Base-by-base conservation (phyloP, 768 basidiomycete species). In the Asterophora parasitica region DNA sequence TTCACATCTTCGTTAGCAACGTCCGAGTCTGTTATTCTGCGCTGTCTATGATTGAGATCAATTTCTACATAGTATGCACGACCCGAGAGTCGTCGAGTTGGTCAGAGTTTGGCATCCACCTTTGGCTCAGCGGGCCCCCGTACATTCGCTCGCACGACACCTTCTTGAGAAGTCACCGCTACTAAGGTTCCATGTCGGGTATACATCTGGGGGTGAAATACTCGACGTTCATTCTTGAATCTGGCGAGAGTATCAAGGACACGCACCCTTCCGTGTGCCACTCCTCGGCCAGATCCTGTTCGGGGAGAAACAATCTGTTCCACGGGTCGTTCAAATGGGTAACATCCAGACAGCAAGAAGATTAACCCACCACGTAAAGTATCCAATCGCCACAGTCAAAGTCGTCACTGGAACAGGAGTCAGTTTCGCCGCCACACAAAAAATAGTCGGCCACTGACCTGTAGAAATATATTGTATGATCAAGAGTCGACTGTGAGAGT, bases 341-440 rank as follows among this genome's bases (percentile, higher is more conserved):
- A 23, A 31, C 11, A 33, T 5, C 10, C 23, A 23, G 6, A 23
- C 4, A n/a, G 35, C n/a, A 30, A 23, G 10, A 28, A 33, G 5
- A 28, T 27, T 15, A 19, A 65, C 82, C 50, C 55, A 88, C 88
- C 44, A 83, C 82, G 56, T 89, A 86, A 45, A 92, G 74, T 27
- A 92, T 54, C 80, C 89, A 92, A 49, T 91, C 84, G 20, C 82
- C 83, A 58, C 85, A 88, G 59, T 88, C 73, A 56, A 92, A 88
- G 39, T 75, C 65, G 56, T 91, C 75, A 54, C 88, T 90, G 54
- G 27, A 51, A 44, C 37, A 60, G 23, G 13, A 35, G 4, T 27
- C 9, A 48, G 49, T 9, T 32, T 33, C 23, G 23, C 20, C 12
- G 15, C 4, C n/a, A 12, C 7, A 37, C 7, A 8, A 30, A 20